A percentile compares a stretch with the other conserved stretches of the same genome.
These are phyloP conservation scores for Cryptosporidium sp. DNA, from an alignment of 169 alveolate genomes.

Conservation along the genomic window DNA sequence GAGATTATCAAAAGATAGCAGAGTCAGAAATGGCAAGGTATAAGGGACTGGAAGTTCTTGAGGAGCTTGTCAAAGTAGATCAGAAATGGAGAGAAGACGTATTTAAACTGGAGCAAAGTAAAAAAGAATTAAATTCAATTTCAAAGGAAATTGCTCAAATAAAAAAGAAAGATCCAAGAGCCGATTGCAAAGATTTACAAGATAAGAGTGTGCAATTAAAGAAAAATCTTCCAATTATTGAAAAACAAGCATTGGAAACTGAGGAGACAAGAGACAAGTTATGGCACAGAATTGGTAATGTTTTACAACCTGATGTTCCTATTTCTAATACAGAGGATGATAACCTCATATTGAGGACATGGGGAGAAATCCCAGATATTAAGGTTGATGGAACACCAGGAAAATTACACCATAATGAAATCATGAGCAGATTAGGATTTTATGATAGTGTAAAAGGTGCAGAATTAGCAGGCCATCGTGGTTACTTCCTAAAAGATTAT, in stretches of 20 bases:
- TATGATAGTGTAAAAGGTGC: slow-evolving; percentile 92
- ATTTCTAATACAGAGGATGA: slow-evolving; percentile 93
- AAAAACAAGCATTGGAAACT: slow-evolving; percentile 76
- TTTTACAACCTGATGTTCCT: slow-evolving; percentile 92
- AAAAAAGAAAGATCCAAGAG: slow-evolving; percentile 85
- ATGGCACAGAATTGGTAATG: slow-evolving; percentile 89
- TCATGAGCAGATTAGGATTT: slow-evolving; percentile 91
- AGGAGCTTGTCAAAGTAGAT: slow-evolving; percentile 83
- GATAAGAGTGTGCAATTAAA: slow-evolving; percentile 79
- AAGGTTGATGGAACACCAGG: slow-evolving; percentile 89
- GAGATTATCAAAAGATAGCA: slow-evolving; percentile 84
- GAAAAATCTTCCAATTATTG: slow-evolving; percentile 77
- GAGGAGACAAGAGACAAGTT: slow-evolving; percentile 70
- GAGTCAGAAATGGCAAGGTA: slow-evolving; percentile 83
- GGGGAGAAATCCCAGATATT: slow-evolving; percentile 90
- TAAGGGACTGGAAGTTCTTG: slow-evolving; percentile 82
- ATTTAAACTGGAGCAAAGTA: slow-evolving; percentile 80
- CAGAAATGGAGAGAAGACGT: slow-evolving; percentile 85
- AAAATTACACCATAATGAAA: slow-evolving; percentile 93
- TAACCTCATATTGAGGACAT: slow-evolving; percentile 88
- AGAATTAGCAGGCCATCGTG: slow-evolving; percentile 98
- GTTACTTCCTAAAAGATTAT: slow-evolving; percentile 94
- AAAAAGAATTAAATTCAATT: slow-evolving; percentile 78
- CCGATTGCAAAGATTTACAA: slow-evolving; percentile 84
- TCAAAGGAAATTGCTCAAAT: slow-evolving; percentile 83